Evolutionary conservation across 2,329 filamentous ascomycete species (phyloP).

Genomic region (Clathrospora elynae): DNA sequence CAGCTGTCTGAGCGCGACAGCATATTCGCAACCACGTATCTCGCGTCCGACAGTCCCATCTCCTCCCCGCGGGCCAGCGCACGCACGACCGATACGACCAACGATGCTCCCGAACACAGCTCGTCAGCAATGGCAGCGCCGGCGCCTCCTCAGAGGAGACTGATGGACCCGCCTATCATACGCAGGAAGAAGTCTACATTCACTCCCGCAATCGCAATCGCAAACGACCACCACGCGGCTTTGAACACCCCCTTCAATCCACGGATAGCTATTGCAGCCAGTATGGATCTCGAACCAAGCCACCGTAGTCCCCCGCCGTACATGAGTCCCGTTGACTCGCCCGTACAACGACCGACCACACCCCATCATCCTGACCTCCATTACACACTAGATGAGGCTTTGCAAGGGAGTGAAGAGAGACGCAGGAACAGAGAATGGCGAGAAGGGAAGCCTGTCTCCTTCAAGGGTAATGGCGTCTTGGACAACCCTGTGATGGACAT

Average conservation of each 20-base stretch:
- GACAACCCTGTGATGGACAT: constrained; percentile 52
- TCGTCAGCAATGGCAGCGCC: constrained; percentile 39
- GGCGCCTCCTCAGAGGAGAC: constrained; percentile 37
- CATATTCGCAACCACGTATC: constrained; percentile 67
- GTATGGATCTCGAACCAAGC: constrained; percentile 28
- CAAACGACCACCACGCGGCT: constrained; percentile 40
- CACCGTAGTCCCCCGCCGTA: constrained; percentile 44
- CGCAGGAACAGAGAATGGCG: constrained; percentile 57
- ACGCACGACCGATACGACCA: constrained; percentile 19
- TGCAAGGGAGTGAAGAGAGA: constrained; percentile 49
- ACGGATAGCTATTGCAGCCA: constrained; percentile 18
- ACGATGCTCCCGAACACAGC: constrained; percentile 38
- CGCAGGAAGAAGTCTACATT: constrained; percentile 39
- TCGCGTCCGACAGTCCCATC: constrained; percentile 56
- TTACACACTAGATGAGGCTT: constrained; percentile 31
- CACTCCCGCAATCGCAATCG: constrained; percentile 30
- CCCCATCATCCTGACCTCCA: constrained; percentile 32
- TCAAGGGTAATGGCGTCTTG: constrained; percentile 44
- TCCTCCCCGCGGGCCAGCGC: constrained; percentile 45
- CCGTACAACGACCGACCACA: constrained; percentile 40
- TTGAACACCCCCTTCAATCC: constrained; percentile 44
- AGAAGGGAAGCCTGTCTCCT: constrained; percentile 53
- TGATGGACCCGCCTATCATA: constrained; percentile 40
- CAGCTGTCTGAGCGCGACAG: constrained; percentile 66
- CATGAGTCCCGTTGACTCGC: constrained; percentile 48